Percentiles rank a stretch among this genome's conserved stretches.
Conservation (phyloP, 2,329 filamentous ascomycete species). For the Venturia effusa region DNA sequence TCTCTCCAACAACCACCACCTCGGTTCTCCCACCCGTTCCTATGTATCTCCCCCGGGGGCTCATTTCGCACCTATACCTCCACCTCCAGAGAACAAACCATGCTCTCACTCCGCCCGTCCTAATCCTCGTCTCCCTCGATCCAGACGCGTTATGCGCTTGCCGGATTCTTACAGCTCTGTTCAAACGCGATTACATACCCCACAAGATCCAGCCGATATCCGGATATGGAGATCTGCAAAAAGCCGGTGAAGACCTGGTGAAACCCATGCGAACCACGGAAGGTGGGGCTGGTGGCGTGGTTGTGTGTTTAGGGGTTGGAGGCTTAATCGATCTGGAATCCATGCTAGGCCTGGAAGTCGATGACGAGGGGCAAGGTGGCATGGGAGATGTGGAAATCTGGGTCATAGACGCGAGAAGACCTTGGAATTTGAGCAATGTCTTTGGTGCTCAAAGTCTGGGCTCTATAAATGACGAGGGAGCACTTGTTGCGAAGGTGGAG, state of each 20-base stretch:
- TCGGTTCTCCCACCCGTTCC: not conserved
- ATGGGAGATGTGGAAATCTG: conserved; percentile 88
- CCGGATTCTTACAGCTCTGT: conserved; percentile 81
- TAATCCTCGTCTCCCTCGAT: conserved; percentile 86
- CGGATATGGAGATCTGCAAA: conserved; percentile 81
- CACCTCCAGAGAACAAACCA: conserved; percentile 80
- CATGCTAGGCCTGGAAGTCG: conserved; percentile 62
- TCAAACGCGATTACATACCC: conserved; percentile 94
- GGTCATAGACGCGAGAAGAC: conserved; percentile 82
- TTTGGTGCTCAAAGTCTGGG: conserved; percentile 60
- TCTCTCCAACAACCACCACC: not conserved
- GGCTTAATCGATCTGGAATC: conserved; percentile 80
- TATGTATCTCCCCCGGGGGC: conserved; percentile 90
- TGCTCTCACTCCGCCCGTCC: conserved; percentile 79
- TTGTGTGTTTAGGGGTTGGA: conserved; percentile 86
- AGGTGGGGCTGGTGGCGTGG: conserved; percentile 77
- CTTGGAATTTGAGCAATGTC: conserved; percentile 90
- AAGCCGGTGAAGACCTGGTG: conserved; percentile 67
- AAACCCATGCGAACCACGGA: conserved; percentile 75
- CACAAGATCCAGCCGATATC: conserved; percentile 95
- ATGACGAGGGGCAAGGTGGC: conserved; percentile 49
- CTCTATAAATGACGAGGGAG: conserved; percentile 34
- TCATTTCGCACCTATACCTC: conserved; percentile 84
- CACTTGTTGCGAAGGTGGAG: not conserved
- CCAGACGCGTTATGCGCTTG: conserved; percentile 93